Conservation (phyloP, 257 asterid species). For the Sherardia arvensis region DNA sequence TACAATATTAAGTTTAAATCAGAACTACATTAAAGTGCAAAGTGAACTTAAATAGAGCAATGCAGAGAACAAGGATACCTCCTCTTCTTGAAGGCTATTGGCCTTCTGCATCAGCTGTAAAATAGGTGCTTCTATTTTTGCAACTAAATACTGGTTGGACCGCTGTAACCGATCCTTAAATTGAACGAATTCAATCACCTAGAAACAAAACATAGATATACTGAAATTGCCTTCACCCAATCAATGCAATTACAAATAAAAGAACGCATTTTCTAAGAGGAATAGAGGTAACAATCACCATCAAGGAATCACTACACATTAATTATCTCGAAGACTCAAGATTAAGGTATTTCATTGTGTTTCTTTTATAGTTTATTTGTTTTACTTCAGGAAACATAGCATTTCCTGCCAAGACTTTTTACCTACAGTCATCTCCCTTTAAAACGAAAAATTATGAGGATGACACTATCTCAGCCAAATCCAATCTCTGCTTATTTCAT, state of each 20-base stretch:
- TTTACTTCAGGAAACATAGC: background rate
- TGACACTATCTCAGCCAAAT: background rate
- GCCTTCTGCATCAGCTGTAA: conserved; percentile 83
- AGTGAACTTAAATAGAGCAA: background rate
- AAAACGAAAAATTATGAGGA: background rate
- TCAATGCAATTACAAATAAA: background rate
- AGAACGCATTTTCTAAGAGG: background rate
- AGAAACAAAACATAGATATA: conserved; percentile 1
- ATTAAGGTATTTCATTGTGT: background rate
- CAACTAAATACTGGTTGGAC: conserved; percentile 74
- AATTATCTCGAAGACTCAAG: background rate
- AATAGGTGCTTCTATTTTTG: conserved; percentile 77
- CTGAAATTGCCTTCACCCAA: background rate
- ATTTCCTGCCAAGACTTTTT: background rate
- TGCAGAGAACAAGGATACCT: conserved; percentile 31
- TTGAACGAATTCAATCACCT: conserved; percentile 93
- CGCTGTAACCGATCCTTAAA: conserved; percentile 80
- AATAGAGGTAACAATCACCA: background rate
- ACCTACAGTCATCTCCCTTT: background rate
- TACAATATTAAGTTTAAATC: conserved; percentile 8
- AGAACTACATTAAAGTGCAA: background rate
- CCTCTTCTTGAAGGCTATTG: conserved; percentile 52
- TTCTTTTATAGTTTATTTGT: background rate
- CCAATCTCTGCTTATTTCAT: conserved; percentile 1
- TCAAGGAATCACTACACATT: background rate